Base-by-base conservation (phyloP, 139 green algal genomes). In the Coccomyxa sp. region DNA sequence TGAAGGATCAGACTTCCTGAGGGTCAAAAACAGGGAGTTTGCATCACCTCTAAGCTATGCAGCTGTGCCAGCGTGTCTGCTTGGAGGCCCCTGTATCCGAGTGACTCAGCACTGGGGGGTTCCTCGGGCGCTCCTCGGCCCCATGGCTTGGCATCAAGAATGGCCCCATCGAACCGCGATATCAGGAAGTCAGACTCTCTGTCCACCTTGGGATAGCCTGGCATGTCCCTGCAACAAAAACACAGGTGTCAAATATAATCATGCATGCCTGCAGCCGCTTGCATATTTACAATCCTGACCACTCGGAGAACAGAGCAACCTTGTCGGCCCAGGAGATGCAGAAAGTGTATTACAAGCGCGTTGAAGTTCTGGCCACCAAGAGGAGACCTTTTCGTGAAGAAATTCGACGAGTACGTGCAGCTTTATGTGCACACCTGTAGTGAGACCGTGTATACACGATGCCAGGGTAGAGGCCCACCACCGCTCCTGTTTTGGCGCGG, bases 381-480 rank as follows among this genome's bases (percentile, higher is more conserved):
- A 51, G 3, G 38, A 51, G 3, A 51, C 38, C 38, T 51, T 51
- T 3, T 7, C 3, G 38, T 51, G 3, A 11, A n/a, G n/a, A 51
- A 51, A 3, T 51, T 51, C 38, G 7, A 51, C 38, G 7, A 51
- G 38, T 7, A 51, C 7, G 38, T 3, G 38, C 38, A 51, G 38
- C 38, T 51, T 7, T 7, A 3, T 51, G 38, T 51, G 38, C 38
- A 18, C 30, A 88, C 87, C 80, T 88, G 77, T 92, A 86, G 14
- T 90, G 77, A 18, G 79, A 28, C 0, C 77, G 84, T 23, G 17
- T 67, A 79, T 94, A 96, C 13, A 88, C 81, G 13, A 93, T 81
- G 76, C 92, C 92, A 51, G 92, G 92, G 82, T 92, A 95, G 30
- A 96, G 82, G 3, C 88, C 91, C 13, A 95, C 83, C 27, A 96